phyloP scores from a whole-genome alignment of 306 rosid genomes.

The Cucumis cinereus region DNA sequence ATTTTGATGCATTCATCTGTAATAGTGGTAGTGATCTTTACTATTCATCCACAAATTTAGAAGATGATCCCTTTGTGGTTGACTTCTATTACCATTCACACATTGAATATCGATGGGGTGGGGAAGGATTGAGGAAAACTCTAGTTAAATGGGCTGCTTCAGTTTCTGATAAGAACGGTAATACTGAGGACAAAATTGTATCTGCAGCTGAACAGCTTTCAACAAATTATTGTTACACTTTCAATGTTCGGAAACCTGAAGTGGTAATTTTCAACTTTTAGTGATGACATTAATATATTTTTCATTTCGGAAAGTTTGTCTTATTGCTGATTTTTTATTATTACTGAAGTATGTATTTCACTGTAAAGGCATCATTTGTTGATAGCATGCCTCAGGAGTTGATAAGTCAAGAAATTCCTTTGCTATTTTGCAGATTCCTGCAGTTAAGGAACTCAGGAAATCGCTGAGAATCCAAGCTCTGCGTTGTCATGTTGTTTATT shows the following conservation, averaged over 20 bases:
- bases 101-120: conserved; percentile 95
- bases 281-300: conserved; percentile 7
- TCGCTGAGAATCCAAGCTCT: conserved; percentile 81
- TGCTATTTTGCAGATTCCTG: conserved; percentile 43
- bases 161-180: conserved; percentile 43
- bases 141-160: conserved; percentile 80
- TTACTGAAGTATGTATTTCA: background rate
- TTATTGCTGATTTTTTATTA: background rate
- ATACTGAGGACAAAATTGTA: conserved; percentile 37
- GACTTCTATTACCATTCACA: conserved; percentile 98
- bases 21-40: conserved; percentile 97
- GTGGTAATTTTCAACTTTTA: conserved; percentile 32
- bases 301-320: too few relatives aligned
- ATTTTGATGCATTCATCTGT: conserved; percentile 95
- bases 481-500: conserved; percentile 89
- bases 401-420: background rate
- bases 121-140: conserved; percentile 95
- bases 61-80: conserved; percentile 67
- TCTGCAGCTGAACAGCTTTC: conserved; percentile 71
- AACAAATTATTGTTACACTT: conserved; percentile 88
- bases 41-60: conserved; percentile 75
- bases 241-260: conserved; percentile 56
- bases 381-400: background rate
- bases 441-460: conserved; percentile 82
- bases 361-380: background rate